These are phyloP conservation scores for Jimgerdemannia flammicorona DNA, from an alignment of 192 early-diverging fungal species.

Conservation along the genomic window DNA sequence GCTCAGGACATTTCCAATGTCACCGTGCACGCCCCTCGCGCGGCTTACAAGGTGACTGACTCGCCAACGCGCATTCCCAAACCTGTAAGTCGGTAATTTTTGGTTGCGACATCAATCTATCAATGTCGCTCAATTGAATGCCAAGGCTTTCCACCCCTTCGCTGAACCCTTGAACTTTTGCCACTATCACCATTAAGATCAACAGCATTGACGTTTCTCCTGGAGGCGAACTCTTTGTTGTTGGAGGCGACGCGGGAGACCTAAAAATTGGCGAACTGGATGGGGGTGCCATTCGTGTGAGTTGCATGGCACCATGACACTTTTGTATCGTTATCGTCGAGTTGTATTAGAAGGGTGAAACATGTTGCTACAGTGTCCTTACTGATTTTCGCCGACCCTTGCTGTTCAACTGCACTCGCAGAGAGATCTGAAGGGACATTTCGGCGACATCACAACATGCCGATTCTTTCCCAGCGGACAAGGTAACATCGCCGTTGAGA, in stretches of 20 bases:
- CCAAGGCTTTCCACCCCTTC: background rate
- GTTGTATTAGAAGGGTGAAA: too few relatives aligned
- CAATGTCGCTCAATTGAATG: background rate
- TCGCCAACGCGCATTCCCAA: conserved; percentile 7
- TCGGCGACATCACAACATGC: conserved; percentile 61
- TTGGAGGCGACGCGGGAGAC: conserved; percentile 27
- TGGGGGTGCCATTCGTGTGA: conserved; percentile 36
- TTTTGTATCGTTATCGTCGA: too few relatives aligned
- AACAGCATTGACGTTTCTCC: conserved; percentile 44
- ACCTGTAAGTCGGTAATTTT: background rate
- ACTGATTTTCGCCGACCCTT: background rate
- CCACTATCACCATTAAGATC: conserved; percentile 15
- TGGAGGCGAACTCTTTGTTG: conserved; percentile 39
- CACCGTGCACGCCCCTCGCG: conserved; percentile 34
- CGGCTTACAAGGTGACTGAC: conserved; percentile 11
- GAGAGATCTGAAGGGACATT: conserved; percentile 56
- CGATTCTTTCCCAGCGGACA: conserved; percentile 76
- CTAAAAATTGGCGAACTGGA: conserved; percentile 36
- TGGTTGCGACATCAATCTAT: too few relatives aligned
- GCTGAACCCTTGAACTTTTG: background rate
- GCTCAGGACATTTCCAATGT: conserved; percentile 21
- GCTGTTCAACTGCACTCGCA: conserved; percentile 4
- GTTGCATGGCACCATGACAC: background rate
- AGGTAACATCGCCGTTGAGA: conserved; percentile 29
- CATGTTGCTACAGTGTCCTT: too few relatives aligned